Evolutionary conservation across 805 yeast genomes (phyloP).

Genomic region (Candida pseudoglaebosa): DNA sequence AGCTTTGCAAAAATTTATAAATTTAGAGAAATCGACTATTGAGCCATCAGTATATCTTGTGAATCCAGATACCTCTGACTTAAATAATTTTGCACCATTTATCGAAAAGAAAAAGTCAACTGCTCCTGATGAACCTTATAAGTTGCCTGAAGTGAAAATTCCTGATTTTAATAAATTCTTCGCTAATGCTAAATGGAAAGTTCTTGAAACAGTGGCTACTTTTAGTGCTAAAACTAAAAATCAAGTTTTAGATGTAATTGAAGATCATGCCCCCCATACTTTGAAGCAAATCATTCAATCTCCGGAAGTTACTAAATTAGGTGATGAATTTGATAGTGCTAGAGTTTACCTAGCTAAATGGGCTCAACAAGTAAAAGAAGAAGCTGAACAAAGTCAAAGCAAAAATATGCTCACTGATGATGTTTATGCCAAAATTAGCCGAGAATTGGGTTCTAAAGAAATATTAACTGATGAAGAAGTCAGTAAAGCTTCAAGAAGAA

Average conservation of each 20-base stretch:
- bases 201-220: conserved; percentile 79
- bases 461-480: conserved; percentile 58
- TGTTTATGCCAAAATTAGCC: conserved; percentile 52
- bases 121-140: conserved; percentile 17
- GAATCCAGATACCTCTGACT: conserved; percentile 71
- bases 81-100: conserved; percentile 50
- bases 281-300: conserved; percentile 58
- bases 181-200: conserved; percentile 77
- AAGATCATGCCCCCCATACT: conserved; percentile 57
- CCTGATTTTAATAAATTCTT: conserved; percentile 47
- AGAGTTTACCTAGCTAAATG: conserved; percentile 90
- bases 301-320: conserved; percentile 77
- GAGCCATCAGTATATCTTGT: conserved; percentile 72
- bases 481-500: conserved; percentile 56
- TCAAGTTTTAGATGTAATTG: conserved; percentile 61
- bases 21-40: conserved; percentile 61
- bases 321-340: conserved; percentile 92
- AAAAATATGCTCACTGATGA: conserved; percentile 53
- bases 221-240: conserved; percentile 50
- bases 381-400: conserved; percentile 63
- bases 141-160: conserved; percentile 10
- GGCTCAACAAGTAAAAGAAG: conserved; percentile 92
- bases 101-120: conserved; percentile 13
- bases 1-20: conserved; percentile 50
- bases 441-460: conserved; percentile 60